phyloP scores from a whole-genome alignment of 1,284 basidiomycete species.

The Trametes hirsuta region DNA sequence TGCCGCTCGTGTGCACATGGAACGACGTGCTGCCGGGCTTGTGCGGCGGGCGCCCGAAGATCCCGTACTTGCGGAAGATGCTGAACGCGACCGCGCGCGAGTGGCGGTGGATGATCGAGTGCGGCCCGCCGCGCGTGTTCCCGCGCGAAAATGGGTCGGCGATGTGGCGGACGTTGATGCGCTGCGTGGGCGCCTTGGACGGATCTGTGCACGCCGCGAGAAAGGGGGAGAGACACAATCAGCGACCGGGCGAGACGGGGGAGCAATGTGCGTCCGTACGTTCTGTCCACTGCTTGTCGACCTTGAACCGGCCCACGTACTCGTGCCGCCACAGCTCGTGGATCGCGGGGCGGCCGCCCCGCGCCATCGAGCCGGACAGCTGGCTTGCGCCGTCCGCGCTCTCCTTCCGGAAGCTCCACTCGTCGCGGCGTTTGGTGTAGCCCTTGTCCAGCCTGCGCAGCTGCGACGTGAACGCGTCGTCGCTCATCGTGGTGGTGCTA shows the following conservation, averaged over 20 bases:
- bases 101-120: conserved; percentile 75
- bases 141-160: conserved; percentile 48
- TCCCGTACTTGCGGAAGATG: conserved; percentile 64
- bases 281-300: conserved; percentile 51
- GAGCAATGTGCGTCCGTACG: conserved; percentile 41
- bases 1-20: conserved; percentile 46
- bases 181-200: conserved; percentile 64
- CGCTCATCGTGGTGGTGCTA: conserved; percentile 50
- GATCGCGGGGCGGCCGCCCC: conserved; percentile 40
- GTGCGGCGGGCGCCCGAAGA: conserved; percentile 33
- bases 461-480: conserved; percentile 62
- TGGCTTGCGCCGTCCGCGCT: conserved; percentile 44
- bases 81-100: conserved; percentile 77
- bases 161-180: conserved; percentile 63
- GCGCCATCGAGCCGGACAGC: conserved; percentile 18
- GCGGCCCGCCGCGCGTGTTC: conserved; percentile 55
- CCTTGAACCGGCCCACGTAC: conserved; percentile 66
- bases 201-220: conserved; percentile 41
- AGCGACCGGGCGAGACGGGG: background rate
- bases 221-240: conserved; percentile 28
- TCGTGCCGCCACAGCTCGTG: conserved; percentile 72
- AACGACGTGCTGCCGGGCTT: conserved; percentile 24
- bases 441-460: conserved; percentile 51
- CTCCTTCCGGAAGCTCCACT: conserved; percentile 70
- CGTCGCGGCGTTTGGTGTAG: conserved; percentile 47